These are phyloP conservation scores for Pythium monospermum DNA, from an alignment of 352 stramenopile genomes.

Conservation along the genomic window DNA sequence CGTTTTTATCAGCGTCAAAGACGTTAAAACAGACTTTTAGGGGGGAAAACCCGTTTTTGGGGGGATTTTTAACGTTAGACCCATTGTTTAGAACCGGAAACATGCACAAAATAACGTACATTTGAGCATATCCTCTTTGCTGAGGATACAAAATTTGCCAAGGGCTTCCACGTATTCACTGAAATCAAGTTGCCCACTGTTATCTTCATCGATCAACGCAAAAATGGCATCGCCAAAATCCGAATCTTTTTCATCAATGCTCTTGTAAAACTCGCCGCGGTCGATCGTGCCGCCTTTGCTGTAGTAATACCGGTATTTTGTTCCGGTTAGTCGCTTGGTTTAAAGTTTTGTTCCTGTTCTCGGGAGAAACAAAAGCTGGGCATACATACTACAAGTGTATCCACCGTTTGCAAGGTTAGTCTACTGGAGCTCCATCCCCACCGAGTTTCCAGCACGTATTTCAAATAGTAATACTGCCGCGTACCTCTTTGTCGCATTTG, in stretches of 20 bases:
- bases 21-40: conserved; percentile 70
- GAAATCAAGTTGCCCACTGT: conserved; percentile 65
- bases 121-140: conserved; percentile 71
- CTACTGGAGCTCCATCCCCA: too few species aligned
- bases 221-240: conserved; percentile 74
- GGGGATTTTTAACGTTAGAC: too few species aligned
- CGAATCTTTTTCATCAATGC: conserved; percentile 60
- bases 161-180: conserved; percentile 73
- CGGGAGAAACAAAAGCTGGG: background rate
- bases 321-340: too few species aligned
- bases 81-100: too few species aligned
- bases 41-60: too few species aligned
- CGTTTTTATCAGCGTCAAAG: conserved; percentile 66
- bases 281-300: conserved; percentile 73
- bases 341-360: too few species aligned
- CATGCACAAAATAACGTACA: too few species aligned
- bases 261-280: conserved; percentile 61
- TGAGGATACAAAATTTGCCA: conserved; percentile 70
- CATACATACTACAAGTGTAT: conserved; percentile 2
- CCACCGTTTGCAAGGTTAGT: too few species aligned
- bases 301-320: too few species aligned
- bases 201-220: conserved; percentile 67
- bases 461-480: too few species aligned
- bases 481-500: conserved; percentile 62
- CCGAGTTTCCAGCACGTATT: too few species aligned